Evolutionary conservation across 1,139 yeast species (phyloP), one percentile per base, ranked within the genome.

Genomic region (Geotrichum klebahnii): DNA sequence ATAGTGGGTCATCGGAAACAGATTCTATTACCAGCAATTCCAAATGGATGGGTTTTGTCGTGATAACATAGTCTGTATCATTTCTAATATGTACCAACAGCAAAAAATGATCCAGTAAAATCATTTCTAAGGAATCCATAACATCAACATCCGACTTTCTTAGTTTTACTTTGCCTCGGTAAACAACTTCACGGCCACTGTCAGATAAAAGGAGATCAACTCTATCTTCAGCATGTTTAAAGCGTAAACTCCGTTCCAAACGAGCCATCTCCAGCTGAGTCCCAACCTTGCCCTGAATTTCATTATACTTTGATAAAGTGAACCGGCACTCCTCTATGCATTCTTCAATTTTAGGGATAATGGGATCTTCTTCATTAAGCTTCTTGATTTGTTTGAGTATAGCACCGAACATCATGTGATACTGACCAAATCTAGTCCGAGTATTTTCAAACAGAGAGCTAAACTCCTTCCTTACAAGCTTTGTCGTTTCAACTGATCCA

Each of bases 71-170:
- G 2, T 69, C 67, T 42, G 60, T 59, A 38, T 53, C 57, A 2
- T 68, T 69, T 17, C 20, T 46, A 26, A 67, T 68, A 4, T 64
- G 56, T 5, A 60, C 57, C 5, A 88, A 74, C 22, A 88, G 67
- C 41, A 88, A 67, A 59, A 74, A 86, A 60, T 88, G 85, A 62
- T 88, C 96, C 48, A 88, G 69, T 35, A 87, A 67, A 22, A 86
- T 78, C 29, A 85, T 59, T 31, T 42, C 43, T 12, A 36, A 20
- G 23, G 16, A 35, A 14, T 45, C 41, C 5, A 33, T 16, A 14
- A 35, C 28, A 24, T 43, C 43, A n/a, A 28, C 29, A 6, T 45
- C 43, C 10, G 28, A 19, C 36, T 34, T 29, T 31, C 38, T 52
- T 16, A 47, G 36, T 32, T 42, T 45, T 5, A 43, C 46, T 16